Conservation (phyloP, 805 yeast species). For the Candida khao-thaluensis region DNA sequence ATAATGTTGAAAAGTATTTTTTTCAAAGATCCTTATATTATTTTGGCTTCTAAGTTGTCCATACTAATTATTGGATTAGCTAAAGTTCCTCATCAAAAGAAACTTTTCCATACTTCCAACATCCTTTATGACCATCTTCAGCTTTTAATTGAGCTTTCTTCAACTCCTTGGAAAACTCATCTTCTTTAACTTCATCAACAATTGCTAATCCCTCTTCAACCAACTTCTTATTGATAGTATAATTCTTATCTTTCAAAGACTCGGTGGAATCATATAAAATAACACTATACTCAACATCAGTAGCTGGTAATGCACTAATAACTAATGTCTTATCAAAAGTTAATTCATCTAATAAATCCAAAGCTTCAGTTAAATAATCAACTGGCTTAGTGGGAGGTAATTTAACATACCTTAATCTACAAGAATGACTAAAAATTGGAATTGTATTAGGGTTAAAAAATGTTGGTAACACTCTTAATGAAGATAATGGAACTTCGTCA, state of each 20-base stretch:
- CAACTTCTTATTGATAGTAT: slow-evolving; percentile 59
- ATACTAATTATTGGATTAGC: too few relatives aligned
- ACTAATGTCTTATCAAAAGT: slow-evolving; percentile 53
- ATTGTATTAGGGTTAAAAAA: slow-evolving; percentile 39
- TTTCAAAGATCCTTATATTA: too few relatives aligned
- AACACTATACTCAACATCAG: slow-evolving; percentile 47
- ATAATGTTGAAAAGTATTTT: too few relatives aligned
- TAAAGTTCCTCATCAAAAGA: slow-evolving; percentile 50
- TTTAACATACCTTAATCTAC: slow-evolving; percentile 50
- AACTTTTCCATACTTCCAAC: slow-evolving; percentile 78
- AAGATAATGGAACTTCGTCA: slow-evolving; percentile 43
- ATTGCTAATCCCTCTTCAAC: slow-evolving; percentile 61
- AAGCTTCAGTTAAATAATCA: slow-evolving; percentile 55
- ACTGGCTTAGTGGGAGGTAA: slow-evolving; percentile 57
- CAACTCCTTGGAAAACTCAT: slow-evolving; percentile 36
- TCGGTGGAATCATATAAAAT: slow-evolving; percentile 57
- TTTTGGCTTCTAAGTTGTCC: too few relatives aligned
- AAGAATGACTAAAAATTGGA: slow-evolving; percentile 58
- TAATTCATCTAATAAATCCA: slow-evolving; percentile 53
- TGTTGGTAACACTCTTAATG: slow-evolving; percentile 53
- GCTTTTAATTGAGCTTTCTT: slow-evolving; percentile 49
- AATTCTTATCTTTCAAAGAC: slow-evolving; percentile 51
- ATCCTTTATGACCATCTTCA: slow-evolving; percentile 51
- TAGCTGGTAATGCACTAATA: slow-evolving; percentile 47
- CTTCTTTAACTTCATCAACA: slow-evolving; percentile 37